Conservation (phyloP, 108 stramenopile genomes). For the Bacterosira constricta region DNA sequence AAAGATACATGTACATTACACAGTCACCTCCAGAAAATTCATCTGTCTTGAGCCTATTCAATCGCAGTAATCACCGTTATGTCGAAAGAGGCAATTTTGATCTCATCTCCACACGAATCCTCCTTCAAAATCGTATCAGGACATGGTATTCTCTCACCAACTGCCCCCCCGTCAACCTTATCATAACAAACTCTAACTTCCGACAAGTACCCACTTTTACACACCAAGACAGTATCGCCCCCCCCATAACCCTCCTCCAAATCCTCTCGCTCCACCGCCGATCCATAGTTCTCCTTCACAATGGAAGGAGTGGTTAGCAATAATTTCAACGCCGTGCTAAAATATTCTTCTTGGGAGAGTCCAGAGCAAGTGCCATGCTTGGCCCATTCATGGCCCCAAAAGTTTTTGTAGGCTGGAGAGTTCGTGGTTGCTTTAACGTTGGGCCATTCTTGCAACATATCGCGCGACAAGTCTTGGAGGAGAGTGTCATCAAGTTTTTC, state of each 20-base stretch:
- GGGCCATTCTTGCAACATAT: slow-evolving; percentile 46
- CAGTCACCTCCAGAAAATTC: too few relatives aligned
- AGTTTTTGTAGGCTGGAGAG: slow-evolving; percentile 21
- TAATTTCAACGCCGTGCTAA: slow-evolving; percentile 39
- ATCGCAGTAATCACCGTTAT: too few relatives aligned
- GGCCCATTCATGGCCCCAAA: slow-evolving; percentile 74
- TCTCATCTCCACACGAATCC: slow-evolving; percentile 36
- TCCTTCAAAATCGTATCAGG: slow-evolving; percentile 39
- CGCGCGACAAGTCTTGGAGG: slow-evolving; percentile 13
- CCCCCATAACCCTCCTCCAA: slow-evolving; percentile 47
- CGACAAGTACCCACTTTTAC: slow-evolving; percentile 46
- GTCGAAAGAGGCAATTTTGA: slow-evolving; percentile 29
- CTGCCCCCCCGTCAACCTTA: slow-evolving; percentile 27
- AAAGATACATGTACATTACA: too few relatives aligned
- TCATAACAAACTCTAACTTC: slow-evolving; percentile 58
- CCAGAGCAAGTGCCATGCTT: slow-evolving; percentile 78
- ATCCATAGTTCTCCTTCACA: slow-evolving; percentile 30
- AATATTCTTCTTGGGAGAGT: slow-evolving; percentile 58
- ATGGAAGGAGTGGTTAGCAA: slow-evolving; percentile 52
- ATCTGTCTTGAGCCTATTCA: too few relatives aligned
- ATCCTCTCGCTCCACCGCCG: slow-evolving; percentile 19
- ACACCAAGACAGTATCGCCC: slow-evolving; percentile 22
- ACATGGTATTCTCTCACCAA: slow-evolving; percentile 45
- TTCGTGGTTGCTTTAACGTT: slow-evolving; percentile 38
- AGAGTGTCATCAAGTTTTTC: slow-evolving; percentile 30